A percentile compares a stretch with the other conserved stretches of the same genome.
Evolutionary conservation across 768 basidiomycete genomes (phyloP).

Genomic region (Suillus cothurnatus): DNA sequence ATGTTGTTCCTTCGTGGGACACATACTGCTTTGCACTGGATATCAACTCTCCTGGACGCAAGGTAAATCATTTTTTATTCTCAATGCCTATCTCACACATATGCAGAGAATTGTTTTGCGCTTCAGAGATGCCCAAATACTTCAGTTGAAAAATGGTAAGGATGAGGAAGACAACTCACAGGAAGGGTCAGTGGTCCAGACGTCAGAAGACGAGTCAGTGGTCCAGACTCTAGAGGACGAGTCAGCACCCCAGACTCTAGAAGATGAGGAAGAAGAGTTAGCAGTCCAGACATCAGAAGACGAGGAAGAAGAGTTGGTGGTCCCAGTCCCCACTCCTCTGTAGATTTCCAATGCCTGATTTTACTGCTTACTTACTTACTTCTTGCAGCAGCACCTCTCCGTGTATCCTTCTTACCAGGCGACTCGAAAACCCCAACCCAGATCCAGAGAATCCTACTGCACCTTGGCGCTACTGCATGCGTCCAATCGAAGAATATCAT

Average conservation of each 20-base stretch:
- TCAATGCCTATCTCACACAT: neutral
- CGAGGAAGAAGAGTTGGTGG: neutral
- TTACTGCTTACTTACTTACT: neutral
- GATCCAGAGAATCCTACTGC: neutral
- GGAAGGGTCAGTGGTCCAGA: too few species aligned
- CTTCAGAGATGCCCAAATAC: neutral
- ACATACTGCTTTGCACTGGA: constrained; percentile 5
- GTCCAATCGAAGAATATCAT: neutral
- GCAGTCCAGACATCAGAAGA: neutral
- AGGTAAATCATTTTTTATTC: constrained; percentile 1
- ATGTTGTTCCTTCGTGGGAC: neutral
- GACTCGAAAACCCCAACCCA: neutral
- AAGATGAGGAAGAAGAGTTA: too few species aligned
- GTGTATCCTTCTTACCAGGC: neutral
- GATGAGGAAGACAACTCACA: neutral
- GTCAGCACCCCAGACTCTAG: too few species aligned
- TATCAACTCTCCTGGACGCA: neutral
- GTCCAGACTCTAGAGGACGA: too few species aligned
- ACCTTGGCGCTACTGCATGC: neutral
- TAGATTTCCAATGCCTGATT: neutral
- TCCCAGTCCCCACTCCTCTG: neutral
- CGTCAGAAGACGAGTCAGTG: too few species aligned
- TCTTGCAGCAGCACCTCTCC: neutral
- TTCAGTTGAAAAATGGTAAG: neutral
- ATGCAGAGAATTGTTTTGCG: neutral